These are phyloP conservation scores for Endotrypanum monterogeii DNA, from an alignment of 208 protist species.

Conservation along the genomic window DNA sequence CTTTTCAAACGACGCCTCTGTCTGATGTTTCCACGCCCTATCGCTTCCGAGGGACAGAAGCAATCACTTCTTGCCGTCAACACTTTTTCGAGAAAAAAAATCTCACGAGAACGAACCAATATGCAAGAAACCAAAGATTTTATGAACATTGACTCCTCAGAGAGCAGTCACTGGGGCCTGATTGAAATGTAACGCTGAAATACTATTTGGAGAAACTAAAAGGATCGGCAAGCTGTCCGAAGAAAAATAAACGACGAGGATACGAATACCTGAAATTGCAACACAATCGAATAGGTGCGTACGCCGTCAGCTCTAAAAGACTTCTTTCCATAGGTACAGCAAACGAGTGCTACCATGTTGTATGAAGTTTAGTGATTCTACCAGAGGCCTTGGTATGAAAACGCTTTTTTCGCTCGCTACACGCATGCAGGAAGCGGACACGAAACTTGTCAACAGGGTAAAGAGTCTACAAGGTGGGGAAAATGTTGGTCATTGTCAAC, in stretches of 20 bases:
- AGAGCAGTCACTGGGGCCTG: background rate
- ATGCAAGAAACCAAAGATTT: background rate
- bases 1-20: background rate
- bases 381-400: slow-evolving; percentile 14
- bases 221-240: background rate
- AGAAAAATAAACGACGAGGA: background rate
- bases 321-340: background rate
- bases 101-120: too few species aligned
- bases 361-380: background rate
- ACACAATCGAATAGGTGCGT: too few species aligned
- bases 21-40: background rate
- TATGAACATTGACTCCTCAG: background rate
- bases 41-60: background rate
- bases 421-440: slow-evolving; percentile 7
- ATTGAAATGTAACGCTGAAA: too few species aligned
- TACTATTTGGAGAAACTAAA: background rate
- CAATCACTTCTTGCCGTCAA: too few species aligned
- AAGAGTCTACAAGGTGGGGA: slow-evolving; percentile 3
- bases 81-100: background rate
- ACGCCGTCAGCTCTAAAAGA: slow-evolving; percentile 1
- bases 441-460: slow-evolving; percentile 11
- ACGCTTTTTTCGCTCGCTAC: slow-evolving; percentile 8
- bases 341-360: background rate
- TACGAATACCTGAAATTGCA: too few species aligned
- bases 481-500: slow-evolving; percentile 22